These are phyloP conservation scores for Blastomyces emzantsi DNA, from an alignment of 2,329 filamentous ascomycete genomes.

Conservation along the genomic window DNA sequence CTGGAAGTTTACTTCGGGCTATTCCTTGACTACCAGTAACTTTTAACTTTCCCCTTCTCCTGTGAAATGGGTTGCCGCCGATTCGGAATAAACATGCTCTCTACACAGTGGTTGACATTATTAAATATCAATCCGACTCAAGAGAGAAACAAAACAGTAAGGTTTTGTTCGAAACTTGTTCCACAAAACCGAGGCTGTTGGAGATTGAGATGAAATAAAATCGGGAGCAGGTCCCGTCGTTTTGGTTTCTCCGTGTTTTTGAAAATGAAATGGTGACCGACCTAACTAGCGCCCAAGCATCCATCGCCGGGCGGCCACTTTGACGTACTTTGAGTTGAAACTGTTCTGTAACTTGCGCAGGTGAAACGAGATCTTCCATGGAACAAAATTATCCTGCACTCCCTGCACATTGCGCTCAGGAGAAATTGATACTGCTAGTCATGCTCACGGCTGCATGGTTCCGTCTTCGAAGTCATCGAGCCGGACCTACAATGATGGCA, in stretches of 20 bases:
- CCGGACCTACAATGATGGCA: not conserved
- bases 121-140: not conserved
- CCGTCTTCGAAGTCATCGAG: too few relatives aligned
- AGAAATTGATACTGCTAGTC: too few relatives aligned
- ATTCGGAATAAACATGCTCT: not conserved
- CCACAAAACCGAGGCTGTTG: not conserved
- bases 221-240: not conserved
- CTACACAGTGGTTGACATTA: not conserved
- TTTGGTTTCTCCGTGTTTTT: not conserved
- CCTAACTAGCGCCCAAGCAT: not conserved
- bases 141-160: not conserved
- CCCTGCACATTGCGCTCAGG: not conserved
- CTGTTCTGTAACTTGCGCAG: not conserved
- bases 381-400: not conserved
- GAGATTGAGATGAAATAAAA: not conserved
- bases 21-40: not conserved
- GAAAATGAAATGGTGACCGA: not conserved
- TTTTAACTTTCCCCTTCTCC: not conserved
- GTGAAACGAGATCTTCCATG: constrained; percentile 4
- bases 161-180: not conserved
- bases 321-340: not conserved
- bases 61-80: not conserved
- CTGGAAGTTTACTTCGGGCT: not conserved
- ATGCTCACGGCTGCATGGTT: too few relatives aligned
- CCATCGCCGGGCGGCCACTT: not conserved